Evolutionary conservation across 2,329 filamentous ascomycete genomes (phyloP), one percentile per base, ranked within the genome.

Genomic region (Pseudocercospora musae): DNA sequence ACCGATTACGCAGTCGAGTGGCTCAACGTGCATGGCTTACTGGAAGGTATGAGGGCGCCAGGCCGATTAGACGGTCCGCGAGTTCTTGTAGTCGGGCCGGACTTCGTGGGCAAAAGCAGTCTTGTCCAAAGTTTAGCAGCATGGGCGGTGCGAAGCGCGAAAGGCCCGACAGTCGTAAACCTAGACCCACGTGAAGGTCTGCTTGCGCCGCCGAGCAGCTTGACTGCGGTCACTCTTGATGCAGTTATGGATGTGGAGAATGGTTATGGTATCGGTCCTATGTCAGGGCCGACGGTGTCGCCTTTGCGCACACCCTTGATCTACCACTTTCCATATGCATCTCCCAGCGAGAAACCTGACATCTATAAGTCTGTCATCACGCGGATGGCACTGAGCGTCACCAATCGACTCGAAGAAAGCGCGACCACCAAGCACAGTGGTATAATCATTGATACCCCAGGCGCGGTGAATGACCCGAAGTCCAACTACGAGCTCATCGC

Each of bases 241-340:
- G 92, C 90, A 0, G 85, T 96, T 70, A 85, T 98, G 78, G 94
- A 98, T 75, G 84, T 96, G 0, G 90, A 94, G 71, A 91, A 90
- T 7, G 74, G 75, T 20, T 97, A 92, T 88, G 95, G 95, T 9
- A 91, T 85, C 68, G 93, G 91, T 69, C 93, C 94, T 0, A 96
- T 93, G 70, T 96, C 90, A 68, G 95, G 94, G 0, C 93, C 95
- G 0, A 95, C 89, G 69, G 85, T 88, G 0, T 87, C 96, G 18
- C 93, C 94, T 0, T 91, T 96, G 57, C 98, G 97, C 80, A 82
- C 96, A 70, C 95, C 95, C 4, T 79, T 99, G 58, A 92, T 94
- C 27, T 96, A 96, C 74, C 91, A 92, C 76, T 96, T 91, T 75
- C 94, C 95, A 15, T 81, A 89, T 66, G 82, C 85, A 57, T 87